Conservation (phyloP, 441 rosid genomes). For the Oxalis stricta region DNA sequence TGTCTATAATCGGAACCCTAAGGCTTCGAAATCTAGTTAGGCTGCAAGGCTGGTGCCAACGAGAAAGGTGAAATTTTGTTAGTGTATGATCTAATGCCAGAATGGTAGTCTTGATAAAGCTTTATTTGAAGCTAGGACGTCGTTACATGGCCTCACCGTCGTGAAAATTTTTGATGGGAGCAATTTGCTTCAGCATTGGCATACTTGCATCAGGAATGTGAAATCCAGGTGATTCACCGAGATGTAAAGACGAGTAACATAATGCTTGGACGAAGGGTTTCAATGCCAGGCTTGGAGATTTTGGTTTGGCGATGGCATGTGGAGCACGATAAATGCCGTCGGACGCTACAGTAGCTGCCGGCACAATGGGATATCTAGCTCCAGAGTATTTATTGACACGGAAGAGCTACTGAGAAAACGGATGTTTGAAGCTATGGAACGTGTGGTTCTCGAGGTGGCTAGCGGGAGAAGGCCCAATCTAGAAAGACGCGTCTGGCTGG, state of each 20-base stretch:
- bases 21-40: slow-evolving; percentile 85
- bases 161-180: slow-evolving; percentile 59
- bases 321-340: slow-evolving; percentile 89
- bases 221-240: slow-evolving; percentile 84
- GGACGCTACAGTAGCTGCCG: slow-evolving; percentile 80
- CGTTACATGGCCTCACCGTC: slow-evolving; percentile 58
- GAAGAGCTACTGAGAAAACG: slow-evolving; percentile 81
- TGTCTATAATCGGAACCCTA: slow-evolving; percentile 73
- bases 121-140: slow-evolving; percentile 43
- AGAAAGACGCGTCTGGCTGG: slow-evolving; percentile 45
- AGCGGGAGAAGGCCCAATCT: slow-evolving; percentile 89
- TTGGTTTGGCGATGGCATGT: slow-evolving; percentile 84
- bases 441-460: slow-evolving; percentile 72
- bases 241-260: slow-evolving; percentile 82
- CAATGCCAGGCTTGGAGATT: slow-evolving; percentile 81
- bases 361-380: slow-evolving; percentile 95
- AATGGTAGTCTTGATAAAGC: slow-evolving; percentile 74
- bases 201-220: slow-evolving; percentile 89
- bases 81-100: slow-evolving; percentile 84
- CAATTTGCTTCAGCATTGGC: slow-evolving; percentile 72
- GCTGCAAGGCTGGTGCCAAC: slow-evolving; percentile 82
- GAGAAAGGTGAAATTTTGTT: slow-evolving; percentile 77
- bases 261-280: slow-evolving; percentile 72
- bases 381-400: slow-evolving; percentile 89
- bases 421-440: slow-evolving; percentile 86